Evolutionary conservation across 345 rosid species (phyloP).

Genomic region (Excoecaria agallocha): DNA sequence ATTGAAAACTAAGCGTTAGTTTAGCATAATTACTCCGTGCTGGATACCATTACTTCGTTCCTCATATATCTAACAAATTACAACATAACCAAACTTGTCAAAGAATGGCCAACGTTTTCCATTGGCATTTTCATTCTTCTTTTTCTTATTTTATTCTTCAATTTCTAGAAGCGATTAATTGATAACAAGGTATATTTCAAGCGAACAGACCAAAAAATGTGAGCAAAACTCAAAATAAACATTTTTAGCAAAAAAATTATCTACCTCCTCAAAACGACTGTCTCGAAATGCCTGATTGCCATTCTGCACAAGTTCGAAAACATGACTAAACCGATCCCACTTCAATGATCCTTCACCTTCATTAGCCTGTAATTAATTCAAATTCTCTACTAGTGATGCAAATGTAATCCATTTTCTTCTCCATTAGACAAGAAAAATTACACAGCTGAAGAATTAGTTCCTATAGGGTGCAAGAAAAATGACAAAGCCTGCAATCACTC

Average conservation of each 20-base stretch:
- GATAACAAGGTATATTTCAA: neutral
- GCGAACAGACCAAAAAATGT: slow-evolving; percentile 9
- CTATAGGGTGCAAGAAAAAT: neutral
- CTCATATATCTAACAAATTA: neutral
- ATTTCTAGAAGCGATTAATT: neutral
- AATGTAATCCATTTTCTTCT: slow-evolving; percentile 4
- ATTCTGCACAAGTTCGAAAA: slow-evolving; percentile 55
- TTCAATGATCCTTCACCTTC: slow-evolving; percentile 71
- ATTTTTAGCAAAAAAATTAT: neutral
- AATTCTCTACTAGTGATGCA: slow-evolving; percentile 15
- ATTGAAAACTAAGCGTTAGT: neutral
- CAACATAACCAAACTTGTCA: neutral
- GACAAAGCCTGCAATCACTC: neutral
- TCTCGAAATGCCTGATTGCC: slow-evolving; percentile 72
- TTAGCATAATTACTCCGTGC: neutral
- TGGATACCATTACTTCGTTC: too few relatives aligned
- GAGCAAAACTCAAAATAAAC: neutral
- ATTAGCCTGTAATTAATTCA: slow-evolving; percentile 44
- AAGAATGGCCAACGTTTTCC: neutral
- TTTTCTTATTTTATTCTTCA: neutral
- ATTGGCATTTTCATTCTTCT: neutral
- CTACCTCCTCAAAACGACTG: slow-evolving; percentile 69
- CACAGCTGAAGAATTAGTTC: neutral
- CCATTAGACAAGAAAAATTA: neutral
- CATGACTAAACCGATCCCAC: slow-evolving; percentile 53